Percentiles rank a stretch among this genome's conserved stretches.
phyloP scores from a whole-genome alignment of 23 red algal genomes.

The Chondrus crispus region DNA sequence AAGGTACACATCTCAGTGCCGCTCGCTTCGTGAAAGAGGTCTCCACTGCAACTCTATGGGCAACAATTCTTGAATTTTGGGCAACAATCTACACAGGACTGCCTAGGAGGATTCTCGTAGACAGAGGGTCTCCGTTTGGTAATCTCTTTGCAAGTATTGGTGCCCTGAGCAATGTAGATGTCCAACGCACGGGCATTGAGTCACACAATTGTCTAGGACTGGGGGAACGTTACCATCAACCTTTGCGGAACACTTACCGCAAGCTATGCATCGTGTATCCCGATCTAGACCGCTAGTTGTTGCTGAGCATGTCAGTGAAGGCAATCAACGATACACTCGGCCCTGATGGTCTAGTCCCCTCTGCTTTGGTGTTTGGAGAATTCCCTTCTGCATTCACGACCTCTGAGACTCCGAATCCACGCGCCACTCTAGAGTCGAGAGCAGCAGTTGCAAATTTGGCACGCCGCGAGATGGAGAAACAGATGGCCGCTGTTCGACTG shows the following conservation, averaged over 20 bases:
- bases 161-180: not conserved
- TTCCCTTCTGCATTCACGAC: not conserved
- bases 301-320: not conserved
- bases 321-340: not conserved
- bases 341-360: not conserved
- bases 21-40: not conserved
- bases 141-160: not conserved
- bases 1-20: not conserved
- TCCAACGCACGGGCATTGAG: not conserved
- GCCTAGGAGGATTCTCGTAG: not conserved
- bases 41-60: not conserved
- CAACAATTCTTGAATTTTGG: slow-evolving; percentile 11
- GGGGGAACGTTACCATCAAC: not conserved
- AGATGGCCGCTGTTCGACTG: not conserved
- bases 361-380: not conserved
- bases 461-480: not conserved
- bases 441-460: not conserved
- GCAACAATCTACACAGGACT: not conserved
- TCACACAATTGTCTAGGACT: not conserved
- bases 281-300: not conserved
- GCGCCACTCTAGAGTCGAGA: not conserved
- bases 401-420: not conserved
- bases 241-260: not conserved
- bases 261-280: not conserved
- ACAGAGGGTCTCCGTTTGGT: not conserved